Conservation (phyloP, 306 rosid species). For the Vigna reflexopilosa region DNA sequence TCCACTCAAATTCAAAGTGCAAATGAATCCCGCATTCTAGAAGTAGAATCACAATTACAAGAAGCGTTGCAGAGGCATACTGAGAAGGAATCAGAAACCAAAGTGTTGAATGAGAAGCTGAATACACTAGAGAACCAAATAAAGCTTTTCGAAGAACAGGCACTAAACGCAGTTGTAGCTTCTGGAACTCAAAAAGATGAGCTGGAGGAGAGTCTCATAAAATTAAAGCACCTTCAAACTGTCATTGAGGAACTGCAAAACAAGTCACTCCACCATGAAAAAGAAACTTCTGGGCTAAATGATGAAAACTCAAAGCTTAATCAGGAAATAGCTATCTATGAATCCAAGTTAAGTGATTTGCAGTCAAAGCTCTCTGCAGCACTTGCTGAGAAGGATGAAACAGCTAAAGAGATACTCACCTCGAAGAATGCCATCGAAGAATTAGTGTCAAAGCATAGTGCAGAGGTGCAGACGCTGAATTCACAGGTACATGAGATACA, state of each 20-base stretch:
- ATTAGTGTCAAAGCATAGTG: slow-evolving; percentile 59
- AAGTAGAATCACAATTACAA: slow-evolving; percentile 66
- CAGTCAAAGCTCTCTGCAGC: slow-evolving; percentile 59
- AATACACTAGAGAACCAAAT: slow-evolving; percentile 58
- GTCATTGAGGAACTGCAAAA: slow-evolving; percentile 68
- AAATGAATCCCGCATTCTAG: slow-evolving; percentile 56
- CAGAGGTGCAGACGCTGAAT: slow-evolving; percentile 71
- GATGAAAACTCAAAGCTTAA: slow-evolving; percentile 70
- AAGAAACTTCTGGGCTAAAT: slow-evolving; percentile 58
- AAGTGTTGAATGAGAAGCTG: slow-evolving; percentile 72
- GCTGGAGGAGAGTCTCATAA: slow-evolving; percentile 68
- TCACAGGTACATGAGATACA: slow-evolving; percentile 68
- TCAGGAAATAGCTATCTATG: slow-evolving; percentile 60
- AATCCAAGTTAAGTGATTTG: slow-evolving; percentile 66
- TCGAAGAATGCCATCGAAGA: slow-evolving; percentile 62
- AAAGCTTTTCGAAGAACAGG: slow-evolving; percentile 58
- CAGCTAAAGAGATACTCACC: slow-evolving; percentile 56
- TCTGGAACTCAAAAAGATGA: slow-evolving; percentile 57
- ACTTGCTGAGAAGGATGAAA: slow-evolving; percentile 65
- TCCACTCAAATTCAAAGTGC: slow-evolving; percentile 64
- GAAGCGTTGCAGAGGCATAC: slow-evolving; percentile 63
- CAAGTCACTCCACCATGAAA: slow-evolving; percentile 64
- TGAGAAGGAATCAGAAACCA: slow-evolving; percentile 80
- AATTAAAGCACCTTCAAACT: slow-evolving; percentile 68
- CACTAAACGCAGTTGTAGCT: slow-evolving; percentile 54